Evolutionary conservation across 2,329 filamentous ascomycete genomes (phyloP), one percentile per base, ranked within the genome.

Genomic region (Trichoderma sp.): DNA sequence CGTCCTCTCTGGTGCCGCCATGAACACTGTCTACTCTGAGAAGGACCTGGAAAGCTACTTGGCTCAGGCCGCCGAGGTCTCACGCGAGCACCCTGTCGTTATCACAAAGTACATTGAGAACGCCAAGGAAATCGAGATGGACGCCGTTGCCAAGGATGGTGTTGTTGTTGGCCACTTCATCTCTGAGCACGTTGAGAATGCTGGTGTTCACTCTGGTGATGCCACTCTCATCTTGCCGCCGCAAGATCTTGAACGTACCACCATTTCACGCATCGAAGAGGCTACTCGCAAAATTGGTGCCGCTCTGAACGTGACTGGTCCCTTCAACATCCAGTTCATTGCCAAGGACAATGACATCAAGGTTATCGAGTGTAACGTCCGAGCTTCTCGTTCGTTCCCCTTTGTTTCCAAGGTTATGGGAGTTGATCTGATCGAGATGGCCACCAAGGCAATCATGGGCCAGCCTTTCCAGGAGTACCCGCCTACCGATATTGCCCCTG

Each of bases 51-150:
- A 93, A 75, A 90, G 86, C 76, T 98, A 96, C 80, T 85, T 99
- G 55, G 88, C 92, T 72, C 95, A 98, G 81, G 96, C 96, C 66
- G 92, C 88, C 7, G 94, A 97, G 73, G 96, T 99, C 58, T 98
- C 96, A 6, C 90, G 92, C 71, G 95, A 98, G 71, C 93, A 98
- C 79, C 96, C 96, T 0, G 96, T 99, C 13, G 96, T 99, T 71
- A 98, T 99, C 77, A 98, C 95, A 70, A 99, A 99, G 83, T 99
- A 98, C 82, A 98, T 99, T 73, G 96, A 99, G 84, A 96, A 97
- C 74, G 96, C 96, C 73, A 98, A 99, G 85, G 96, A 99, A 80
- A 98, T 99, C 72, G 96, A 99, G 81, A 98, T 99, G 96, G 96
- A 99, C 75, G 96, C 96, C 51, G 96, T 99, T 55, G 96, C 95